These are phyloP conservation scores for Saccharomycopsis hybrid DNA, from an alignment of 1,139 yeast species.

Conservation along the genomic window DNA sequence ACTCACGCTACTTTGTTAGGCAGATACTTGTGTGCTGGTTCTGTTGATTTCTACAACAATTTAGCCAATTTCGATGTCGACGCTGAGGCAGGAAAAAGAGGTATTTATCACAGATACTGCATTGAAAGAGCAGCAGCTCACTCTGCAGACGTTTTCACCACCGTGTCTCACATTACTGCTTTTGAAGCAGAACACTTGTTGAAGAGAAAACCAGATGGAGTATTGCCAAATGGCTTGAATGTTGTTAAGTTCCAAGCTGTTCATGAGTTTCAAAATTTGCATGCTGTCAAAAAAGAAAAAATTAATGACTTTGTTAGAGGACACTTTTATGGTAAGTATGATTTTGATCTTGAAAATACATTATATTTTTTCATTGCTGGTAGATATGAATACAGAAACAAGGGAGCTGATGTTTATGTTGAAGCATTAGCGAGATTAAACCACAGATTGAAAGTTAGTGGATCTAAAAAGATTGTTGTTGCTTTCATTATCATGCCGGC, in stretches of 20 bases:
- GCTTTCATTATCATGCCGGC: slow-evolving; percentile 99
- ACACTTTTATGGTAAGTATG: slow-evolving; percentile 94
- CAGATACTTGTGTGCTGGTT: slow-evolving; percentile 92
- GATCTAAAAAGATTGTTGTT: slow-evolving; percentile 86
- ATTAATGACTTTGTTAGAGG: slow-evolving; percentile 94
- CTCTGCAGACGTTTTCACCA: slow-evolving; percentile 93
- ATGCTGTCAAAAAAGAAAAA: slow-evolving; percentile 84
- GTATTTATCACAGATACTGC: slow-evolving; percentile 95
- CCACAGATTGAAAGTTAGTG: slow-evolving; percentile 72
- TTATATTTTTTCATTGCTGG: slow-evolving; percentile 95
- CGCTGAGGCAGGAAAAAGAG: slow-evolving; percentile 96
- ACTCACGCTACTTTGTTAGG: slow-evolving; percentile 96
- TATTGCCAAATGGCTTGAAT: slow-evolving; percentile 91
- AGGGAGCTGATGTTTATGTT: slow-evolving; percentile 93
- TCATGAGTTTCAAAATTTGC: slow-evolving; percentile 96
- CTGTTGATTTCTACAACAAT: slow-evolving; percentile 92
- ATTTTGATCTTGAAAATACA: slow-evolving; percentile 90
- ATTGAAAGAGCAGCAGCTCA: slow-evolving; percentile 96
- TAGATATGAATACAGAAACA: slow-evolving; percentile 92
- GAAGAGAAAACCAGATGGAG: slow-evolving; percentile 96
- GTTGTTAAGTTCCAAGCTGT: slow-evolving; percentile 96
- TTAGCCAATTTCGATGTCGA: slow-evolving; percentile 89
- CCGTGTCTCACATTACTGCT: slow-evolving; percentile 95
- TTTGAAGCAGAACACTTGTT: slow-evolving; percentile 88
- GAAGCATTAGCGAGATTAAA: slow-evolving; percentile 90